These are phyloP conservation scores for Saksenaea vasiformis DNA, from an alignment of 371 early-diverging fungal genomes.

Conservation along the genomic window DNA sequence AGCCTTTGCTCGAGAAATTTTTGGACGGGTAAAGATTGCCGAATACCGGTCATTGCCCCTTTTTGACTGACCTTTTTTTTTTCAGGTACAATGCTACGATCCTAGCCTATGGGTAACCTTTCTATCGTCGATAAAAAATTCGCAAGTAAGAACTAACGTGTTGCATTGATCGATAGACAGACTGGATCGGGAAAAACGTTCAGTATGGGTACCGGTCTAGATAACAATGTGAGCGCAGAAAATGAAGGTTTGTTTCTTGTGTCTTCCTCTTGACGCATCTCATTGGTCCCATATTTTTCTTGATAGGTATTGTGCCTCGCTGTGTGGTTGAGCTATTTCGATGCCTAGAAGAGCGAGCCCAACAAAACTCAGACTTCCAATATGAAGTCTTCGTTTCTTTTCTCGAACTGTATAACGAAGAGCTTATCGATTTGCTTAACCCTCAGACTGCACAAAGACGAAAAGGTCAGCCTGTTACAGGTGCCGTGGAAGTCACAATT, in stretches of 20 bases:
- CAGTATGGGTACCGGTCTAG: conserved; percentile 90
- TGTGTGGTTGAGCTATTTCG: conserved; percentile 70
- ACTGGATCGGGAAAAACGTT: conserved; percentile 96
- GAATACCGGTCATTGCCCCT: background rate
- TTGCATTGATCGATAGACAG: conserved; percentile 49
- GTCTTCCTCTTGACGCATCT: background rate
- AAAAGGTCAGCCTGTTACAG: conserved; percentile 1
- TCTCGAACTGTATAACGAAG: conserved; percentile 97
- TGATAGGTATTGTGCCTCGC: conserved; percentile 82
- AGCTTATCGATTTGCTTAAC: conserved; percentile 78
- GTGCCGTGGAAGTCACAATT: conserved; percentile 56
- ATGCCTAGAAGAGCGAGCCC: conserved; percentile 31
- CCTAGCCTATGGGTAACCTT: conserved; percentile 91
- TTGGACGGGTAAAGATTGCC: conserved; percentile 75
- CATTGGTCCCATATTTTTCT: conserved; percentile 5
- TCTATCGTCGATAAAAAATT: conserved; percentile 7
- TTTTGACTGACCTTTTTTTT: background rate
- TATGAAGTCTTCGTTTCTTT: conserved; percentile 62
- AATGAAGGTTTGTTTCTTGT: conserved; percentile 27
- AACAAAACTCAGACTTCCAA: conserved; percentile 41
- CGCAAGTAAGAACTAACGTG: no score
- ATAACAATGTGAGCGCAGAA: conserved; percentile 47
- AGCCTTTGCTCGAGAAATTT: conserved; percentile 81
- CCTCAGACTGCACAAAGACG: conserved; percentile 44
- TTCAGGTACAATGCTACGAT: conserved; percentile 84